These are phyloP conservation scores for Cadophora sp. DNA, from an alignment of 2,329 filamentous ascomycete species.

Conservation along the genomic window DNA sequence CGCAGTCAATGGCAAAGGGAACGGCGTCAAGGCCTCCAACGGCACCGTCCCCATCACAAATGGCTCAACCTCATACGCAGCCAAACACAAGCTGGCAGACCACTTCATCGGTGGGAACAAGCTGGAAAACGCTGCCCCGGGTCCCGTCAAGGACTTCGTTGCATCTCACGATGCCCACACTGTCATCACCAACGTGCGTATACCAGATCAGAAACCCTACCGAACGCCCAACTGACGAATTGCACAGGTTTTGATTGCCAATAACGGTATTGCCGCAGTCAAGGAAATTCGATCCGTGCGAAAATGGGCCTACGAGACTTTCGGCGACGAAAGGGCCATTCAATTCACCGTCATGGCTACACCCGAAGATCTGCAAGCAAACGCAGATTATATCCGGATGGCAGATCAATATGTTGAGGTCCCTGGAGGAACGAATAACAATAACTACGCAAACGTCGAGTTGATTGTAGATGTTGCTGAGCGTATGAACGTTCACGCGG, in stretches of 20 bases:
- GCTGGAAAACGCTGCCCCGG: slow-evolving; percentile 79
- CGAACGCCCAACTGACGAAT: slow-evolving; percentile 9
- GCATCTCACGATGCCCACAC: slow-evolving; percentile 90
- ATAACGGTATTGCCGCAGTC: slow-evolving; percentile 99
- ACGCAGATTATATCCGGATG: slow-evolving; percentile 99
- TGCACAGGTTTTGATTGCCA: slow-evolving; percentile 90
- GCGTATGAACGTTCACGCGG: slow-evolving; percentile 97
- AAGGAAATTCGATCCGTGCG: slow-evolving; percentile 99
- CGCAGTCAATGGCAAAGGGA: slow-evolving; percentile 49
- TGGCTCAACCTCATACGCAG: slow-evolving; percentile 72
- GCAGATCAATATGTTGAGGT: slow-evolving; percentile 99
- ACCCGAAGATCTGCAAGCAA: slow-evolving; percentile 94
- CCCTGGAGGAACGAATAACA: slow-evolving; percentile 98
- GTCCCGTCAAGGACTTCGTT: slow-evolving; percentile 97
- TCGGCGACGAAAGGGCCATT: slow-evolving; percentile 96
- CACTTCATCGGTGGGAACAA: slow-evolving; percentile 98
- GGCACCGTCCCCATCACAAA: slow-evolving; percentile 59
- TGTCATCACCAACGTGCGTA: slow-evolving; percentile 92
- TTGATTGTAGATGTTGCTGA: slow-evolving; percentile 98
- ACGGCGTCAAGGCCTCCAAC: slow-evolving; percentile 45
- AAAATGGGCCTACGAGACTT: slow-evolving; percentile 99
- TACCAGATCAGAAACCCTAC: neutral
- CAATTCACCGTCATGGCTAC: slow-evolving; percentile 99
- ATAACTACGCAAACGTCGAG: slow-evolving; percentile 99
- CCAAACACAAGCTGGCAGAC: slow-evolving; percentile 81